A percentile compares a stretch with the other conserved stretches of the same genome.
Conservation (phyloP, 192 early-diverging fungal genomes). For the Linnemannia exigua region DNA sequence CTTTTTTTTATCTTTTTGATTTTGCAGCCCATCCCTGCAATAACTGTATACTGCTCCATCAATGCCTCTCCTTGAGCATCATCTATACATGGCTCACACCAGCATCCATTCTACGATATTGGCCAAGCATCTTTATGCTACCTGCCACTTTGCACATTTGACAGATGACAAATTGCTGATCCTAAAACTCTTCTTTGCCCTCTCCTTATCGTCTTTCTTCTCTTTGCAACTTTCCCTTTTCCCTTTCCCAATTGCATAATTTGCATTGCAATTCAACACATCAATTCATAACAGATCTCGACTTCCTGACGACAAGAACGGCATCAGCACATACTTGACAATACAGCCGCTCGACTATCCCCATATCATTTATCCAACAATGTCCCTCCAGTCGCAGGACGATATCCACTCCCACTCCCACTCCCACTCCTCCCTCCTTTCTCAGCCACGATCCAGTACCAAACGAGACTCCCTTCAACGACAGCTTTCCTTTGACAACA, state of each 20-base stretch:
- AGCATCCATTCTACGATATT: not conserved
- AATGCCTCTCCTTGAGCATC: not conserved
- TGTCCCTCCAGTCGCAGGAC: not conserved
- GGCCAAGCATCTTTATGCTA: not conserved
- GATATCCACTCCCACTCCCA: not conserved
- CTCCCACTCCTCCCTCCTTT: not conserved
- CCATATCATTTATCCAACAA: constrained; percentile 35
- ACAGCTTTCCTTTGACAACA: not conserved
- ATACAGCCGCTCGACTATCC: constrained; percentile 15
- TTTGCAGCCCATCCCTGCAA: not conserved
- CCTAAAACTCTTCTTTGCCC: not conserved
- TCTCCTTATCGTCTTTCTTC: not conserved
- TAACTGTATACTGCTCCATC: not conserved
- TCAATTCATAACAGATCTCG: not conserved
- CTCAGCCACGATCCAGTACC: not conserved
- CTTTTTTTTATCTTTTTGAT: not conserved
- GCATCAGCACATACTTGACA: not conserved
- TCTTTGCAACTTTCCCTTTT: not conserved
- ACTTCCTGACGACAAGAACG: not conserved
- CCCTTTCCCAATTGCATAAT: not conserved
- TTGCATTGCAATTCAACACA: not conserved
- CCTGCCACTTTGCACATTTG: not conserved
- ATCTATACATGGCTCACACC: not conserved
- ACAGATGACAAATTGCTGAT: constrained; percentile 5
- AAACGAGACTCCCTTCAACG: constrained; percentile 4